Conservation (phyloP, 768 basidiomycete species). For the Leccinum rimulosum region DNA sequence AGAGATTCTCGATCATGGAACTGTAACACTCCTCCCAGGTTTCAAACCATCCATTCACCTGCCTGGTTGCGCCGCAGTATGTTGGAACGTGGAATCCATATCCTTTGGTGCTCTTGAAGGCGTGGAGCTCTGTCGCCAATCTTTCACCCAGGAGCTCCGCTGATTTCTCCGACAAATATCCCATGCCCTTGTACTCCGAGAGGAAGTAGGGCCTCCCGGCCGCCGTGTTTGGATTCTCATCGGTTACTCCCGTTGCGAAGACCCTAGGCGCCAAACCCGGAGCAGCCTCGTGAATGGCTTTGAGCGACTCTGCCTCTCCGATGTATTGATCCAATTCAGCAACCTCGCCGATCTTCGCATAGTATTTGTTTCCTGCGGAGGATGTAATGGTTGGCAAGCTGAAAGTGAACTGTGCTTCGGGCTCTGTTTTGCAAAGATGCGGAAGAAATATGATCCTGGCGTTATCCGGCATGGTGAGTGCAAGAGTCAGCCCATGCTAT, state of each 20-base stretch:
- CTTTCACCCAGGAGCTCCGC: conserved; percentile 55
- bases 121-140: conserved; percentile 66
- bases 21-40: conserved; percentile 71
- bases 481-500: background rate
- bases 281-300: conserved; percentile 59
- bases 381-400: conserved; percentile 48
- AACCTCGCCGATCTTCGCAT: conserved; percentile 54
- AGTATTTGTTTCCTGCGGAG: conserved; percentile 58
- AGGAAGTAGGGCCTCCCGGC: conserved; percentile 61
- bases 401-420: conserved; percentile 46
- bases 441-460: conserved; percentile 35
- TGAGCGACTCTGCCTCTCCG: conserved; percentile 70
- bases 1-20: conserved; percentile 57
- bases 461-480: conserved; percentile 18
- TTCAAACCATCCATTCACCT: conserved; percentile 70
- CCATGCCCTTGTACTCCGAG: conserved; percentile 68
- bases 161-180: conserved; percentile 42
- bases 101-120: conserved; percentile 47
- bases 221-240: conserved; percentile 25
- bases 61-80: conserved; percentile 70
- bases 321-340: conserved; percentile 60
- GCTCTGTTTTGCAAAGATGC: conserved; percentile 49
- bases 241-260: conserved; percentile 43
- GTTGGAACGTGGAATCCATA: conserved; percentile 76
- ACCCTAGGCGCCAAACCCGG: conserved; percentile 64